Evolutionary conservation across 495 filamentous ascomycete genomes (phyloP).

Genomic region (Rostrohypoxylon terebratum): DNA sequence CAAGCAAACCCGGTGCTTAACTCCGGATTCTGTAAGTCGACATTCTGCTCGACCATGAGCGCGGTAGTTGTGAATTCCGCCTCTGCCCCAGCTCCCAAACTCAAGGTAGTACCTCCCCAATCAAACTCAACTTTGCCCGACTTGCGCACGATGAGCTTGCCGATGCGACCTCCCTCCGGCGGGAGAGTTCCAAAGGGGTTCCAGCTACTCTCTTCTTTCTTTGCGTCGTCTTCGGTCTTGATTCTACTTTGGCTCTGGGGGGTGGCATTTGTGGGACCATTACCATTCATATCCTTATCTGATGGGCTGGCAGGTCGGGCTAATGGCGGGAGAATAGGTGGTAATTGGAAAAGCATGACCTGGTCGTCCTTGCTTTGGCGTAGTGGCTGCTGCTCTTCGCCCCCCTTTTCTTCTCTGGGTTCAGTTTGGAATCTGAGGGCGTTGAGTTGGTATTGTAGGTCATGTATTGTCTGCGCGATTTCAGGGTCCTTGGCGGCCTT

Average conservation of each 20-base stretch:
- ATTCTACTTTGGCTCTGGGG: slow-evolving; percentile 46
- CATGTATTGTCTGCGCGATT: slow-evolving; percentile 45
- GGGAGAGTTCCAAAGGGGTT: slow-evolving; percentile 48
- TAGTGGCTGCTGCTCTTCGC: slow-evolving; percentile 17
- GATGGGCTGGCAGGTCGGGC: slow-evolving; percentile 45
- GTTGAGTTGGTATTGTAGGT: slow-evolving; percentile 50
- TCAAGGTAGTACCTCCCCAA: slow-evolving; percentile 69
- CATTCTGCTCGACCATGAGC: slow-evolving; percentile 59
- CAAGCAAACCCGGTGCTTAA: slow-evolving; percentile 59
- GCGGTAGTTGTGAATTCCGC: slow-evolving; percentile 59
- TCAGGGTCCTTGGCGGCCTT: slow-evolving; percentile 54
- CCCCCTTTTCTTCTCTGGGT: slow-evolving; percentile 37
- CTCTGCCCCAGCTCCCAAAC: slow-evolving; percentile 57
- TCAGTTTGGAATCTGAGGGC: slow-evolving; percentile 45
- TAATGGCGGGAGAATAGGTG: slow-evolving; percentile 68
- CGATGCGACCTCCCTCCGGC: slow-evolving; percentile 63
- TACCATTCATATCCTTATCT: slow-evolving; percentile 35
- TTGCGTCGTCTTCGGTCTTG: slow-evolving; percentile 47
- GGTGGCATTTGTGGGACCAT: slow-evolving; percentile 40
- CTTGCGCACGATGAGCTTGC: slow-evolving; percentile 69
- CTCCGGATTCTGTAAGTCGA: slow-evolving; percentile 55
- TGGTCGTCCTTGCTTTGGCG: slow-evolving; percentile 57
- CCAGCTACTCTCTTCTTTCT: slow-evolving; percentile 35
- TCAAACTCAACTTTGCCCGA: slow-evolving; percentile 69
- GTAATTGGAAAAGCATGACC: slow-evolving; percentile 74